A percentile compares a stretch with the other conserved stretches of the same genome.
phyloP scores from a whole-genome alignment of 2,329 filamentous ascomycete species.

The Alternaria alternata region DNA sequence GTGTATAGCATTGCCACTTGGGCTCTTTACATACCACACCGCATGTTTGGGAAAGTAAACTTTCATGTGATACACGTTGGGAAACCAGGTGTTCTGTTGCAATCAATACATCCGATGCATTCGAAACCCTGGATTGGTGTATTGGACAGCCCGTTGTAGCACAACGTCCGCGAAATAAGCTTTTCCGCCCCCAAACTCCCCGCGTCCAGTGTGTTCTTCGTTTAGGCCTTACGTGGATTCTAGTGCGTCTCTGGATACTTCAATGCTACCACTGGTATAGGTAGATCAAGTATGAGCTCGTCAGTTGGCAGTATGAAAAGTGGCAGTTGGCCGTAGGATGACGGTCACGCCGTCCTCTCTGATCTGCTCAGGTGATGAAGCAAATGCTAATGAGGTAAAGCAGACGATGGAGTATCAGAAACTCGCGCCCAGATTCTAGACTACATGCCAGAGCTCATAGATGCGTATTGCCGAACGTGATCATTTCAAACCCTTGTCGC shows the following conservation, averaged over 20 bases:
- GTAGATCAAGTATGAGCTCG: background rate
- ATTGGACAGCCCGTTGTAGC: background rate
- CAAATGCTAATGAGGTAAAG: background rate
- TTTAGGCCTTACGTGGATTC: slow-evolving; percentile 17
- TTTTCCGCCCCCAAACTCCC: slow-evolving; percentile 29
- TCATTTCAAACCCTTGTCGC: background rate
- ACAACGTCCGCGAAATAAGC: slow-evolving; percentile 20
- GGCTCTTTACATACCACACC: background rate
- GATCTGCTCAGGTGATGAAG: background rate
- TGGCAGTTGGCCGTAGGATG: background rate
- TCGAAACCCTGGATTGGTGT: background rate
- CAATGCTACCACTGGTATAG: background rate
- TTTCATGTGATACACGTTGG: background rate
- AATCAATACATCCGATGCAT: background rate
- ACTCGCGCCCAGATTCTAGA: background rate
- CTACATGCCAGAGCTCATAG: background rate
- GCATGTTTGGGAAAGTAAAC: background rate
- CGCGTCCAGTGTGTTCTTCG: slow-evolving; percentile 12
- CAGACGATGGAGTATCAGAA: background rate
- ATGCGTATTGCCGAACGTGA: background rate
- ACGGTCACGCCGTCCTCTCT: background rate
- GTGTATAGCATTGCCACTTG: background rate
- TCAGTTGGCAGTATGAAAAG: background rate
- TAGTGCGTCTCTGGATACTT: background rate
- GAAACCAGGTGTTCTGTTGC: background rate